These are phyloP conservation scores for Fusarium denticulatum DNA, from an alignment of 2,329 filamentous ascomycete genomes.

Conservation along the genomic window DNA sequence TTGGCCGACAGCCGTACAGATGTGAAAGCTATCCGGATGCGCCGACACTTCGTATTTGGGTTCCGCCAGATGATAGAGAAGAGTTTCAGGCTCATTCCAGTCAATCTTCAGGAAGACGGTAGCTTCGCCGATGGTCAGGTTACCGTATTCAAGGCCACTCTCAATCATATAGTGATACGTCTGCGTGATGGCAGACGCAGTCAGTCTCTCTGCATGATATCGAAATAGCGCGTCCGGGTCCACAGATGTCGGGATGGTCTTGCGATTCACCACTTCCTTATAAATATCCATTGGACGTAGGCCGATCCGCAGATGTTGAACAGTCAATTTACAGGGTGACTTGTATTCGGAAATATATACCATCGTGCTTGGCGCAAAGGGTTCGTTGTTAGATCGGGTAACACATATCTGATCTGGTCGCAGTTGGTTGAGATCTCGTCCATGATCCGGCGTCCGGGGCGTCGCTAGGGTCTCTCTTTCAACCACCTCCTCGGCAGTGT, in stretches of 20 bases:
- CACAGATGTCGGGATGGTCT: slow-evolving; percentile 38
- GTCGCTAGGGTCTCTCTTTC: slow-evolving; percentile 26
- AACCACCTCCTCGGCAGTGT: slow-evolving; percentile 43
- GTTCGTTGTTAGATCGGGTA: slow-evolving; percentile 12
- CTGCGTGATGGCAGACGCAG: slow-evolving; percentile 57
- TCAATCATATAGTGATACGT: slow-evolving; percentile 62
- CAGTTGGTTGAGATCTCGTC: slow-evolving; percentile 13
- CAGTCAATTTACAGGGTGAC: slow-evolving; percentile 57
- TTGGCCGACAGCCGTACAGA: neutral
- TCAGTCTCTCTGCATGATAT: slow-evolving; percentile 50
- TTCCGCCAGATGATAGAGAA: slow-evolving; percentile 11
- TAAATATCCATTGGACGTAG: slow-evolving; percentile 55
- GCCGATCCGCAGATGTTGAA: slow-evolving; percentile 53
- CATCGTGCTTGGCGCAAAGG: slow-evolving; percentile 24
- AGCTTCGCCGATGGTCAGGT: slow-evolving; percentile 40
- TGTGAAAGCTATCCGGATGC: neutral
- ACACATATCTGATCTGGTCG: slow-evolving; percentile 49
- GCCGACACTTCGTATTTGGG: neutral
- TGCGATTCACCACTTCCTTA: slow-evolving; percentile 46
- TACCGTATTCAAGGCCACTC: slow-evolving; percentile 55
- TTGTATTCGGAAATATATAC: slow-evolving; percentile 57
- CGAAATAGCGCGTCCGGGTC: slow-evolving; percentile 47
- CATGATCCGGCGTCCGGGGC: slow-evolving; percentile 31
- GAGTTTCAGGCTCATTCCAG: neutral
- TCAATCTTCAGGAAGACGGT: slow-evolving; percentile 9